phyloP scores from a whole-genome alignment of 768 basidiomycete genomes.

The Auriculariales sp. region DNA sequence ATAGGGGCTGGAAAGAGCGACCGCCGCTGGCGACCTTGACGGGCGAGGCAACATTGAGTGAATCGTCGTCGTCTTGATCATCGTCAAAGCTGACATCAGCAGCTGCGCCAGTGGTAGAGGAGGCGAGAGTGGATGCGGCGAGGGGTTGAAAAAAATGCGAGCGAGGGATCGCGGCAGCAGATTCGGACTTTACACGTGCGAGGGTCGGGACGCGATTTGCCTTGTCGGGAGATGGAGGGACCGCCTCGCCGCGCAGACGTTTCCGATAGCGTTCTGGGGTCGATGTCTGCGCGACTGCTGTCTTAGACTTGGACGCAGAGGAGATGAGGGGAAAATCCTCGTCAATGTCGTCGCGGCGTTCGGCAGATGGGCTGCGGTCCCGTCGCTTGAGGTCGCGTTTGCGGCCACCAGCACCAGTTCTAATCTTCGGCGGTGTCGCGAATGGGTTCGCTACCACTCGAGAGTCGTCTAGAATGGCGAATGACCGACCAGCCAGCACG shows the following conservation, averaged over 20 bases:
- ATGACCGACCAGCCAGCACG: too few species aligned
- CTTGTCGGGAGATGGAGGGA: neutral
- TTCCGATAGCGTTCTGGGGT: conserved; percentile 1
- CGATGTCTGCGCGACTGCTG: neutral
- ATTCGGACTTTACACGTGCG: neutral
- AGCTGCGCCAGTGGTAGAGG: neutral
- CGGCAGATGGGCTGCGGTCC: neutral
- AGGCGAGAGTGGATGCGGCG: neutral
- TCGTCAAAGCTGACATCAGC: too few species aligned
- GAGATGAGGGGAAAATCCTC: neutral
- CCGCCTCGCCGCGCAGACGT: conserved; percentile 2
- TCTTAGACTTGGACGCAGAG: neutral
- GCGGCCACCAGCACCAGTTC: neutral
- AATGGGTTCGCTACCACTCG: conserved; percentile 2
- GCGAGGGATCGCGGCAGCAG: too few species aligned
- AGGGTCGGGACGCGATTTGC: neutral
- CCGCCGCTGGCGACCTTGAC: neutral
- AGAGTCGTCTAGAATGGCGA: neutral
- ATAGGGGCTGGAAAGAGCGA: neutral
- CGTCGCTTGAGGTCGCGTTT: neutral
- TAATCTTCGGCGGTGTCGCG: conserved; percentile 1
- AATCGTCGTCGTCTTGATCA: neutral
- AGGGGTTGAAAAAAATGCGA: too few species aligned
- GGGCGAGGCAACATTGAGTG: neutral
- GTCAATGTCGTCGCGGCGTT: neutral